phyloP scores from a whole-genome alignment of 2,329 filamentous ascomycete species.

The Fusarium mangiferae region DNA sequence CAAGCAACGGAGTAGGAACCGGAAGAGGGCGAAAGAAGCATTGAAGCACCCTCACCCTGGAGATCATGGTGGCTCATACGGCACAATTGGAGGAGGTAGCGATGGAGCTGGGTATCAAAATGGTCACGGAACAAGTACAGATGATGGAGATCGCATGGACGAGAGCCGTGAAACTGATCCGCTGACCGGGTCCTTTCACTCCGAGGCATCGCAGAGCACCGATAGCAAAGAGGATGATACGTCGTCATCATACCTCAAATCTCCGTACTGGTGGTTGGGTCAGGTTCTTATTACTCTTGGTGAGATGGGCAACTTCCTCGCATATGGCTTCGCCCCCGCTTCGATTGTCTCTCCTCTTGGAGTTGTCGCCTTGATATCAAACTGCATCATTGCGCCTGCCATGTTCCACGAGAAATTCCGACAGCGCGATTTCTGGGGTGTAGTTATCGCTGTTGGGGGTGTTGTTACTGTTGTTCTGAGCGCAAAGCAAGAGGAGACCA shows the following conservation, averaged over 20 bases:
- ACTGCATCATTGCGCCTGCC: slow-evolving; percentile 94
- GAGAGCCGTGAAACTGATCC: slow-evolving; percentile 60
- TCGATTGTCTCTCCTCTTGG: slow-evolving; percentile 97
- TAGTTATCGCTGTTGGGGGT: slow-evolving; percentile 85
- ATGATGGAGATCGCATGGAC: slow-evolving; percentile 50
- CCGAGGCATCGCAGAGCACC: slow-evolving; percentile 45
- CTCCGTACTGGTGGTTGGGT: slow-evolving; percentile 96
- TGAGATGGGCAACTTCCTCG: slow-evolving; percentile 95
- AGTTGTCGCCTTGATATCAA: slow-evolving; percentile 95
- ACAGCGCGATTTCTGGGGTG: slow-evolving; percentile 84
- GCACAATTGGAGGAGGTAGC: slow-evolving; percentile 44
- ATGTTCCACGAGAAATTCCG: slow-evolving; percentile 94
- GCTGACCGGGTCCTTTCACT: slow-evolving; percentile 62
- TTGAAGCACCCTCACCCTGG: slow-evolving; percentile 56
- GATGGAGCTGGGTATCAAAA: slow-evolving; percentile 39
- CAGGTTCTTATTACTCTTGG: slow-evolving; percentile 93
- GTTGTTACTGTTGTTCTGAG: slow-evolving; percentile 94
- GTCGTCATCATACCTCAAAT: slow-evolving; percentile 81
- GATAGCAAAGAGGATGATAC: slow-evolving; percentile 48
- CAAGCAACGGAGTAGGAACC: slow-evolving; percentile 70
- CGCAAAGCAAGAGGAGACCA: slow-evolving; percentile 88
- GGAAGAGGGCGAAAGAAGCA: slow-evolving; percentile 64
- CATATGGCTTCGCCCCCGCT: slow-evolving; percentile 96
- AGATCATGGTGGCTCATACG: slow-evolving; percentile 47
- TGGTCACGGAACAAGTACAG: slow-evolving; percentile 15